Conservation (phyloP, 1,139 yeast genomes). For the Taiozyma sp. region DNA sequence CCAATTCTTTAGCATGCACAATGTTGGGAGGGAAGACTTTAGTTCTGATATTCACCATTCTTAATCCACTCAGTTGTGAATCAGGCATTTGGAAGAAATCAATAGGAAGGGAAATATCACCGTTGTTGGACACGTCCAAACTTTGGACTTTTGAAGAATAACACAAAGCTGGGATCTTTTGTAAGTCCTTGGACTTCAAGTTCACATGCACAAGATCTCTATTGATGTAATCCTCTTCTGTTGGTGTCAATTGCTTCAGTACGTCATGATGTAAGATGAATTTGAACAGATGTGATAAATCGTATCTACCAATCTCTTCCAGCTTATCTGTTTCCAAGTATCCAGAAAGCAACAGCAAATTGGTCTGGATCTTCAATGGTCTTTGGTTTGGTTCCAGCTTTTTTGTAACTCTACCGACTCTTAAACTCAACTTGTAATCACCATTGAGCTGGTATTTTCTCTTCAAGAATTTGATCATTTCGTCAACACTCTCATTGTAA, state of each 20-base stretch:
- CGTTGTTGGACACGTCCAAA: constrained; percentile 82
- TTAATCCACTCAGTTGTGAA: constrained; percentile 59
- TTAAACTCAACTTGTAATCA: constrained; percentile 76
- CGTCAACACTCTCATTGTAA: constrained; percentile 71
- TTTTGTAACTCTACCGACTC: constrained; percentile 76
- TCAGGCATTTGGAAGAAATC: constrained; percentile 81
- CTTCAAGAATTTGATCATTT: constrained; percentile 62
- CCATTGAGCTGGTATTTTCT: constrained; percentile 74
- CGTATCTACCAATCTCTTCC: constrained; percentile 81
- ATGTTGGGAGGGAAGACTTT: constrained; percentile 71
- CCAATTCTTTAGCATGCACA: constrained; percentile 62
- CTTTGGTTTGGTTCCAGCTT: constrained; percentile 68
- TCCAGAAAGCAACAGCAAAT: constrained; percentile 72
- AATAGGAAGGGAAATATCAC: constrained; percentile 76
- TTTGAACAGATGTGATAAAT: constrained; percentile 79
- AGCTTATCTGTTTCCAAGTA: constrained; percentile 72
- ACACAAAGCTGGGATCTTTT: constrained; percentile 79
- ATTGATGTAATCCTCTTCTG: constrained; percentile 59
- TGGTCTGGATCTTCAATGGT: constrained; percentile 77
- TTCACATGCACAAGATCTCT: constrained; percentile 74
- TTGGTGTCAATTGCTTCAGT: constrained; percentile 61
- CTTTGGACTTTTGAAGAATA: constrained; percentile 81
- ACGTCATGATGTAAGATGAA: constrained; percentile 74
- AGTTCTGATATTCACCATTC: constrained; percentile 71
- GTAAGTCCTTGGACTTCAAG: constrained; percentile 68